Base-by-base conservation (phyloP, 176 grass and related monocot genomes). In the Cocos nucifera region DNA sequence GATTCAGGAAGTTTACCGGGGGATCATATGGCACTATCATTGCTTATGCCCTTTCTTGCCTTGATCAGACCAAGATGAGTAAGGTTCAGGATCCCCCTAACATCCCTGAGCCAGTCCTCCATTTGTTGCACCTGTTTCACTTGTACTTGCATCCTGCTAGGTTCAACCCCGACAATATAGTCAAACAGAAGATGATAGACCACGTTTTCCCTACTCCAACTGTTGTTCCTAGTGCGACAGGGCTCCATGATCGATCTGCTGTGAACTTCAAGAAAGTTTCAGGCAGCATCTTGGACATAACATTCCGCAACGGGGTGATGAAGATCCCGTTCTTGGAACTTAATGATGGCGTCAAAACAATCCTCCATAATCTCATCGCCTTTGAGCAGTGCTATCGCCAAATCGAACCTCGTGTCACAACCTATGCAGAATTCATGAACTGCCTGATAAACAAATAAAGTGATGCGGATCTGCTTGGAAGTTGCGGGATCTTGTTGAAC, bases 121-220 rank as follows among this genome's bases (percentile, higher is more conserved):
- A 86, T 53, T 35, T 86, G 2, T 65, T 81, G 10, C 78, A 81
- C 50, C 83, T 86, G 6, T 81, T 81, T 26, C 78, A 78, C 69
- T 81, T 74, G 74, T 80, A 69, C 5, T 54, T 74, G 59, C 74
- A 78, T 17, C 83, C 78, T 15, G 1, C 4, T 23, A 23, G 23
- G 23, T 23, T 23, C 23, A 3, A 23, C 1, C 23, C 23, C 23
- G 23, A 2, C 1, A 23, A 23, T 23, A 3, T 23, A 23, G 23
- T 3, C 23, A 23, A 23, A 23, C 23, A 23, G 2, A 23, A 23
- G 2, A 23, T 23, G 2, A 23, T 23, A 23, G 23, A 23, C 23
- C 1, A 1, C 1, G 2, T 23, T 23, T 2, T 23, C 23, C 23
- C 1, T 1, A 23, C 23, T 23, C 1, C 23, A 23, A 23, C 23